phyloP scores from a whole-genome alignment of 2,329 filamentous ascomycete genomes.

The Hymenoscyphus albidus region DNA sequence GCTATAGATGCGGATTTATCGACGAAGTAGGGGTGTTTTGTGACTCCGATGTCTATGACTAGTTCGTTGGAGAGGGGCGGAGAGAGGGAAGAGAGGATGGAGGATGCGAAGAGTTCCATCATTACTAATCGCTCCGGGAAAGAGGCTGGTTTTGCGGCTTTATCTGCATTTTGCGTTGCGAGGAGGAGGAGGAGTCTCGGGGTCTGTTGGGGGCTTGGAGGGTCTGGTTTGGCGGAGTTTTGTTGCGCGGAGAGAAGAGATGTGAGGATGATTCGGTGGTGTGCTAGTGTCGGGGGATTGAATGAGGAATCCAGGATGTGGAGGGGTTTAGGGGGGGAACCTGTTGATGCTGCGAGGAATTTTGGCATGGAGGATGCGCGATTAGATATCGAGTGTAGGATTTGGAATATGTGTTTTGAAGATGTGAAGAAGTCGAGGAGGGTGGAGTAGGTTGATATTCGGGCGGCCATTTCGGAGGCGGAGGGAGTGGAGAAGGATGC shows the following conservation, averaged over 20 bases:
- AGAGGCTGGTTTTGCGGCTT: conserved; percentile 60
- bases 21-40: conserved; percentile 68
- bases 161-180: conserved; percentile 63
- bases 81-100: conserved; percentile 40
- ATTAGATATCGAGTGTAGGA: conserved; percentile 26
- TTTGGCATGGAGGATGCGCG: background rate
- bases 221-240: conserved; percentile 5
- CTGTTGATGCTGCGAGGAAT: conserved; percentile 9
- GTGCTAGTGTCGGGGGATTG: conserved; percentile 63
- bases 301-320: conserved; percentile 65
- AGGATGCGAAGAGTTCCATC: conserved; percentile 66
- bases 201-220: conserved; percentile 14
- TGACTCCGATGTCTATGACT: conserved; percentile 61
- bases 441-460: conserved; percentile 19
- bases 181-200: conserved; percentile 44
- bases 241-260: conserved; percentile 34
- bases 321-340: conserved; percentile 38
- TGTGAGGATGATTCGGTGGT: conserved; percentile 53
- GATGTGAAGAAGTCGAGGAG: conserved; percentile 28
- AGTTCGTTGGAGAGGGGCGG: conserved; percentile 8
- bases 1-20: conserved; percentile 63
- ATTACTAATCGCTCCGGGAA: conserved; percentile 66
- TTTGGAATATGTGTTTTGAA: conserved; percentile 27
- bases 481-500: conserved; percentile 6
- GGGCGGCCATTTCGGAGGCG: conserved; percentile 19